phyloP scores from a whole-genome alignment of 1,139 yeast species.

The Geotrichum klebahnii region DNA sequence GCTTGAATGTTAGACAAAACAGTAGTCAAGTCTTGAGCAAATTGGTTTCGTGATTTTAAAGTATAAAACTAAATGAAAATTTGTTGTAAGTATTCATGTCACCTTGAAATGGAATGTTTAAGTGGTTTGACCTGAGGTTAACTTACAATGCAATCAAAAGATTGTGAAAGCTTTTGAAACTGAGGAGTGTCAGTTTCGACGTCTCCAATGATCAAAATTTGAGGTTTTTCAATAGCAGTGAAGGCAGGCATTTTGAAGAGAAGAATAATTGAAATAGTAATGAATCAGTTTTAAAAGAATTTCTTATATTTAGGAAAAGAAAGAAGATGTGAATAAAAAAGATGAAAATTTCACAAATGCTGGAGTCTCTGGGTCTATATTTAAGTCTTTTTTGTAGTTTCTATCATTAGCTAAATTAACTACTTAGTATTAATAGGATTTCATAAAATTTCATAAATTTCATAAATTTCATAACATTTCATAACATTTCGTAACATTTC shows the following conservation, averaged over 20 bases:
- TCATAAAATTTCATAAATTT: no score
- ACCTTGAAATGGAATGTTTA: no score
- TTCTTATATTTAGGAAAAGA: no score
- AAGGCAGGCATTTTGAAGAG: constrained; percentile 15
- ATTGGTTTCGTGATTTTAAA: constrained; percentile 24
- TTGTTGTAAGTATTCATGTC: background rate
- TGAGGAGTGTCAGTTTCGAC: constrained; percentile 16
- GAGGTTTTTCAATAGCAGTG: constrained; percentile 14
- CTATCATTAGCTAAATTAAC: no score
- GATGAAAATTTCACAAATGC: no score
- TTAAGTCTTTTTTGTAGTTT: no score
- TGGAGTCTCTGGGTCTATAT: no score
- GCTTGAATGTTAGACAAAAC: constrained; percentile 25
- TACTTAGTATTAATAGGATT: no score
- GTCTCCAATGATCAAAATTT: constrained; percentile 24
- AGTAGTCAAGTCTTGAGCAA: constrained; percentile 25
- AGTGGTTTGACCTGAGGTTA: background rate
- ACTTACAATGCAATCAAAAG: constrained; percentile 12
- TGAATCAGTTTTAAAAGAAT: no score
- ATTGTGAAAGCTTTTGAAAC: constrained; percentile 11
- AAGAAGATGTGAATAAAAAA: no score
- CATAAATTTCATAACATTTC: no score
- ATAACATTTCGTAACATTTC: no score
- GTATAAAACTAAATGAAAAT: constrained; percentile 16
- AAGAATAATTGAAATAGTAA: background rate